Evolutionary conservation across 768 basidiomycete species (phyloP).

Genomic region (Pisolithus tinctorius): DNA sequence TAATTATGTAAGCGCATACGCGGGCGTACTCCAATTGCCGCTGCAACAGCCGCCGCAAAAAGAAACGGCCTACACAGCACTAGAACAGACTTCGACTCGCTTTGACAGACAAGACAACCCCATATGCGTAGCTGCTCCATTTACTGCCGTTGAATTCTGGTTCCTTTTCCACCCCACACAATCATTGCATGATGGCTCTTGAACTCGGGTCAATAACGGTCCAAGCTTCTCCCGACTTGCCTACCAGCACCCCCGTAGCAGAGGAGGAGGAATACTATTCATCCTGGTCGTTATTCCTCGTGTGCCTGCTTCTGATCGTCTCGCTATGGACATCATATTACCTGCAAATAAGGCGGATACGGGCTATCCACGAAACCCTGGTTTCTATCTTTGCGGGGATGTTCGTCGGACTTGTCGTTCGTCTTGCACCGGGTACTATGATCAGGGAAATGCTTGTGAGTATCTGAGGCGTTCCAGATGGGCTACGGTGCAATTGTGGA

Average conservation of each 20-base stretch:
- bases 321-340: constrained; percentile 97
- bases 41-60: too few species aligned
- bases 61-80: too few species aligned
- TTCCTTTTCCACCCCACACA: background rate
- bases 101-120: background rate
- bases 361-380: constrained; percentile 92
- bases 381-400: constrained; percentile 95
- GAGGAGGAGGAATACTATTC: constrained; percentile 90
- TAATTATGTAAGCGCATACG: too few species aligned
- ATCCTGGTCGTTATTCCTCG: constrained; percentile 91
- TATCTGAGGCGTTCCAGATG: constrained; percentile 6
- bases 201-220: constrained; percentile 30
- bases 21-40: too few species aligned
- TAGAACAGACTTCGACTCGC: too few species aligned
- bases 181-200: constrained; percentile 30
- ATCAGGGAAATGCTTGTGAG: constrained; percentile 97
- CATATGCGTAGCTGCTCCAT: background rate
- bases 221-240: constrained; percentile 15
- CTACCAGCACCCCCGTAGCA: constrained; percentile 33
- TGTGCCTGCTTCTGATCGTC: constrained; percentile 85
- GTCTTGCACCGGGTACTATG: constrained; percentile 87
- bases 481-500: too few species aligned
- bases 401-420: constrained; percentile 87
- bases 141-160: background rate
- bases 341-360: constrained; percentile 93